phyloP scores from a whole-genome alignment of 208 protist genomes.

The Trypanosoma mega region DNA sequence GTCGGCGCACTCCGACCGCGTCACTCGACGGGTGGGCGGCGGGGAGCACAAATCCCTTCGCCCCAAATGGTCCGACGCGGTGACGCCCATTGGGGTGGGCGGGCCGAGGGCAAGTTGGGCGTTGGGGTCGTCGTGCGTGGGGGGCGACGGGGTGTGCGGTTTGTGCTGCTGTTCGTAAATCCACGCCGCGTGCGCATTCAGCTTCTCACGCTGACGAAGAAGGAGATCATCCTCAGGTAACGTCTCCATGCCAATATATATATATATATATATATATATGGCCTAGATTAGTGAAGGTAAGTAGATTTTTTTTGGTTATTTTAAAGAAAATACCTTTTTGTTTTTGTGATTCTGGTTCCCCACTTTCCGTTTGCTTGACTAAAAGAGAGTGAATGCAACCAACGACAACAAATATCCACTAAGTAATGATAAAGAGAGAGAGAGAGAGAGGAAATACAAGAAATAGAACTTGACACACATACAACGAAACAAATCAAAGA shows the following conservation, averaged over 20 bases:
- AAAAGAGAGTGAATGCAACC: no score
- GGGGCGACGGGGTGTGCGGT: neutral
- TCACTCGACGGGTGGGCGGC: no score
- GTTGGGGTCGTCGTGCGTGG: neutral
- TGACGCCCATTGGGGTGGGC: neutral
- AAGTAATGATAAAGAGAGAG: conserved; percentile 5
- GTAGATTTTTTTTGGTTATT: neutral
- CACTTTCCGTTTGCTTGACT: no score
- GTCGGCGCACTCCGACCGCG: neutral
- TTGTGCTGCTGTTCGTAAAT: conserved; percentile 7
- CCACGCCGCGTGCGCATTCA: conserved; percentile 19
- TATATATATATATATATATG: no score
- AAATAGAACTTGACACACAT: neutral
- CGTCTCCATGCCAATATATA: no score
- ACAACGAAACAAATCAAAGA: neutral
- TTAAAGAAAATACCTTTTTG: neutral
- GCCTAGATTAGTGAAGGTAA: no score
- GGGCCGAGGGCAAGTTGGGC: neutral
- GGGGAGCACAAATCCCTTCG: neutral
- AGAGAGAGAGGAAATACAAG: neutral
- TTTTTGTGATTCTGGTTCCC: no score
- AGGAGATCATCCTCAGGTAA: conserved; percentile 9
- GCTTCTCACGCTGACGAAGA: conserved; percentile 17
- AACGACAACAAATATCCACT: no score
- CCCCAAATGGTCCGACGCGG: neutral